These are phyloP conservation scores for Xenoacremonium recifei DNA, from an alignment of 2,329 filamentous ascomycete genomes.

Conservation along the genomic window DNA sequence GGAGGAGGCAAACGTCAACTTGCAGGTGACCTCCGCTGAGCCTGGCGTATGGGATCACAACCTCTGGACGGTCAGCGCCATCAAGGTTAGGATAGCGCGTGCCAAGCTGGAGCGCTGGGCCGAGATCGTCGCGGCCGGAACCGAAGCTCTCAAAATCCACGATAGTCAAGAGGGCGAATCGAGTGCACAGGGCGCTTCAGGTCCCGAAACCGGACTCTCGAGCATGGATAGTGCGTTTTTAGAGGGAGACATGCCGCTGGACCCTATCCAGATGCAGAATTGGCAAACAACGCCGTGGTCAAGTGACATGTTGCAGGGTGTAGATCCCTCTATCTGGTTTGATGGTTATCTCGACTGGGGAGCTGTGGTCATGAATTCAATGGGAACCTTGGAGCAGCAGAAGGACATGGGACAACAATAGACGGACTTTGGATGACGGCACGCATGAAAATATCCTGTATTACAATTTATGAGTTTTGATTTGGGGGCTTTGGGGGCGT, in stretches of 20 bases:
- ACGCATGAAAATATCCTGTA: too few relatives aligned
- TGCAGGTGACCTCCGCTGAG: conserved; percentile 31
- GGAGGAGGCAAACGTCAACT: conserved; percentile 39
- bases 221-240: conserved; percentile 1
- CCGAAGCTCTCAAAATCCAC: conserved; percentile 21
- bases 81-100: conserved; percentile 46
- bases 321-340: conserved; percentile 35
- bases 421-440: too few relatives aligned
- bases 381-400: conserved; percentile 24
- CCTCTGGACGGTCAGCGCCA: conserved; percentile 47
- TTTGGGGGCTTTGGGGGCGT: too few relatives aligned
- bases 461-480: too few relatives aligned
- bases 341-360: conserved; percentile 36
- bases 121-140: conserved; percentile 41
- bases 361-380: conserved; percentile 30
- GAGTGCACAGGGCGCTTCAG: conserved; percentile 12
- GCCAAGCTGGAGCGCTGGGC: conserved; percentile 47
- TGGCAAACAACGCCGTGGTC: conserved; percentile 30
- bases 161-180: conserved; percentile 16
- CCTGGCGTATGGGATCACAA: conserved; percentile 40
- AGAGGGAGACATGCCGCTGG: conserved; percentile 19
- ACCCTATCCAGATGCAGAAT: conserved; percentile 23
- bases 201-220: conserved; percentile 1
- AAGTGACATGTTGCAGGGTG: conserved; percentile 30
- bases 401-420: too few relatives aligned